Evolutionary conservation across 768 basidiomycete genomes (phyloP), one percentile per base, ranked within the genome.

Genomic region (Kwoniella sp.): DNA sequence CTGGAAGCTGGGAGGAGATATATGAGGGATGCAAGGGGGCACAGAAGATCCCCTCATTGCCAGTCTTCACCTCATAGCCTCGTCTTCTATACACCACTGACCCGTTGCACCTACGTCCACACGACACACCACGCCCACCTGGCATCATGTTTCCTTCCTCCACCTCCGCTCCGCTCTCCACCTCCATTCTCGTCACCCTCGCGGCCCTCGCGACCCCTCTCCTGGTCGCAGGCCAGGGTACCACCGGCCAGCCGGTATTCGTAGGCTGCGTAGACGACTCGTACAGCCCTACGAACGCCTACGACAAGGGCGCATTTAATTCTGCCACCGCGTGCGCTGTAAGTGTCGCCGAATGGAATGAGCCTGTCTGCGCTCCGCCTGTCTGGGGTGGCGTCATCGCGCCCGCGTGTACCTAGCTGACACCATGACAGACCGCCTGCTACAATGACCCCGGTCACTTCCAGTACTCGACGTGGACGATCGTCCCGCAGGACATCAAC

Each of bases 371-470:
- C n/a, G n/a, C n/a, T n/a, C n/a, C n/a, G n/a, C n/a, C n/a, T n/a
- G n/a, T n/a, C n/a, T n/a, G n/a, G n/a, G n/a, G n/a, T n/a, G n/a
- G n/a, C n/a, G n/a, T n/a, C n/a, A n/a, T n/a, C n/a, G n/a, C n/a
- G n/a, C n/a, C n/a, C n/a, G n/a, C n/a, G n/a, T n/a, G n/a, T n/a
- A n/a, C n/a, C n/a, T n/a, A n/a, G n/a, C n/a, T n/a, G n/a, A n/a
- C n/a, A n/a, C n/a, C n/a, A n/a, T n/a, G n/a, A n/a, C n/a, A 51
- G 46, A 23, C 38, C 26, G 22, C 36, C n/a, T 48, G 46, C 26
- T 48, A 27, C 27, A 27, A 28, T n/a, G 22, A 38, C 25, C 12
- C 36, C 17, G 25, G 39, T 14, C 36, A 37, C 8, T 48, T 29
- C 23, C 33, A 17, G 15, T 51, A 51, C 39, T 22, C 50, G 10